Base-by-base conservation (phyloP, 768 basidiomycete genomes). In the Hemileccinum rubropunctum region DNA sequence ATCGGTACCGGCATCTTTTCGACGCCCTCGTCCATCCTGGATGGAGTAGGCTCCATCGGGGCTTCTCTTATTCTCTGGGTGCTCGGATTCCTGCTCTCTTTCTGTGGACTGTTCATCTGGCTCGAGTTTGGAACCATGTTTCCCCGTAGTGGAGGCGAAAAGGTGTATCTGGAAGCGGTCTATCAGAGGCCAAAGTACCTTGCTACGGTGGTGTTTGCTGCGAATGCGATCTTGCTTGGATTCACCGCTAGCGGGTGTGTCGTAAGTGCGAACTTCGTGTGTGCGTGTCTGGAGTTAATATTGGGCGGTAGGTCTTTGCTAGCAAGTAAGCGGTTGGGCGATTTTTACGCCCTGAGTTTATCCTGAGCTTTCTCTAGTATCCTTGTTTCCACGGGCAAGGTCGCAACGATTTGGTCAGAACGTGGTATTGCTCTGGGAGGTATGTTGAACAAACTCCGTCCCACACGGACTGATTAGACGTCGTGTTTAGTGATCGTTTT, bases 1-100 rank as follows among this genome's bases (percentile, higher is more conserved):
- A 81, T 82, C 52, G 81, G 82, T 0, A 83, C 81, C 0, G 82
- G 81, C 17, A 83, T 84, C 51, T 83, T 83, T 66, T 80, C 80
- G 1, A 82, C 81, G 0, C 82, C 82, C 0, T 81, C 80, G 0
- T 78, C 77, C 0, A 83, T 84, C 57, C 71, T 84, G 27, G 69
- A 64, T 0, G 76, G 79, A 0, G 82, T 83, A 0, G 77, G 76
- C 12, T 81, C 80, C 5, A 67, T 83, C 15, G 82, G 81, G 18
- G 81, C 82, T 1, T 81, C 80, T 0, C 66, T 83, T 42, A 76
- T 83, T 74, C 76, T 82, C 14, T 84, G 81, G 82, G 76, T 83
- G 1, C 76, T 83, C 20, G 82, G 82, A 4, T 81, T 82, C 56
- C 56, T 75, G 2, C 71, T 83, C 3, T 82, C 81, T 0, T 78